phyloP scores from a whole-genome alignment of 371 early-diverging fungal genomes.

The Fennellomyces sp. region DNA sequence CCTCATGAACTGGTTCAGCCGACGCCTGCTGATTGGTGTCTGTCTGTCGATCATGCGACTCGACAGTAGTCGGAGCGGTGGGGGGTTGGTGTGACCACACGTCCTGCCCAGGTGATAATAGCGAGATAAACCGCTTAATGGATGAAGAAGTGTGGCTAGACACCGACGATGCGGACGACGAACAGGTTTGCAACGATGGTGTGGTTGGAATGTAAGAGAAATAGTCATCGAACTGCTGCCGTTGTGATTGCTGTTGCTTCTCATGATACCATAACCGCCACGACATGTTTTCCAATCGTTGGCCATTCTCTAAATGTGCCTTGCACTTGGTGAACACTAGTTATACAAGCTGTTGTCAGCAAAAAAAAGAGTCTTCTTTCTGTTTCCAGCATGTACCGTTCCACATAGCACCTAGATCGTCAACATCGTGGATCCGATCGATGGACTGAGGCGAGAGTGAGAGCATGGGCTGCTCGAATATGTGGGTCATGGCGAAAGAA shows the following conservation, averaged over 20 bases:
- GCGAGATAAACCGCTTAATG: constrained; percentile 19
- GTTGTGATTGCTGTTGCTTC: constrained; percentile 9
- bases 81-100: constrained; percentile 24
- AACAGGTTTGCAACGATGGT: constrained; percentile 7
- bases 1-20: background rate
- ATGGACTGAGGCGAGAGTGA: constrained; percentile 15
- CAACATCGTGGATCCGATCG: constrained; percentile 12
- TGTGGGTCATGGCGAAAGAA: constrained; percentile 5
- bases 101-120: constrained; percentile 25
- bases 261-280: constrained; percentile 43
- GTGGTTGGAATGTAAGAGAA: constrained; percentile 16
- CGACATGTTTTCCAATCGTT: constrained; percentile 50
- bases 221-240: constrained; percentile 9
- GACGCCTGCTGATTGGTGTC: constrained; percentile 13
- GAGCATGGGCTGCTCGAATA: constrained; percentile 18
- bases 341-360: background rate
- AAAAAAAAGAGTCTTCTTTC: background rate
- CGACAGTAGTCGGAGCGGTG: constrained; percentile 7
- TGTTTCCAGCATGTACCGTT: constrained; percentile 9
- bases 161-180: background rate
- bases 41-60: constrained; percentile 14
- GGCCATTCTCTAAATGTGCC: constrained; percentile 47
- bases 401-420: constrained; percentile 16
- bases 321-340: constrained; percentile 51
- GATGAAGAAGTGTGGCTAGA: constrained; percentile 9